Evolutionary conservation across 1,284 basidiomycete genomes (phyloP), one percentile per base, ranked within the genome.

Genomic region (Fistulinella staudtii): DNA sequence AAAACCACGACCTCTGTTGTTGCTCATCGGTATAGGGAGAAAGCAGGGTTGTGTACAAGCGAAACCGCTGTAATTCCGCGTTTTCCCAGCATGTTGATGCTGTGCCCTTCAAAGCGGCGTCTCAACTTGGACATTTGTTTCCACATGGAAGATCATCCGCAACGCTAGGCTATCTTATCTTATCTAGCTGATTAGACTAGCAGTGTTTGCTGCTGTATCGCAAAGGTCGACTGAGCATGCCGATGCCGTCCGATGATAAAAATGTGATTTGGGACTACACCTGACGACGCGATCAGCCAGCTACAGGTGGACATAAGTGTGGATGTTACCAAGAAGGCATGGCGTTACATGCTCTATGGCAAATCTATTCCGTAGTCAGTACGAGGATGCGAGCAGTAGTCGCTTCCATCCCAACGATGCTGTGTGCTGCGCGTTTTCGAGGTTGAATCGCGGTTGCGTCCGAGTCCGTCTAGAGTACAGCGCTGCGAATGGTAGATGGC

Each of bases 161-260:
- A n/a, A n/a, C n/a, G n/a, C n/a, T n/a, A n/a, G n/a, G n/a, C n/a
- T 39, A 58, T 58, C 58, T 60, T 46, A 64, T 62, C 61, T 60
- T 54, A 62, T 64, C 58, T 41, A 28, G n/a, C 22, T 23, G 7
- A 28, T 40, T 8, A 42, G 33, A 15, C 24, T 24, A 28, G 14
- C 11, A 6, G 27, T n/a, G 7, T 28, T 28, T n/a, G n/a, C n/a
- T n/a, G n/a, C n/a, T n/a, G n/a, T n/a, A n/a, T n/a, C n/a, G n/a
- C n/a, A n/a, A n/a, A n/a, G n/a, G n/a, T n/a, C n/a, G n/a, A n/a
- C n/a, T n/a, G n/a, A n/a, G n/a, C n/a, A n/a, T n/a, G n/a, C n/a
- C n/a, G n/a, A n/a, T n/a, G n/a, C n/a, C n/a, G n/a, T n/a, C n/a
- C n/a, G n/a, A n/a, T n/a, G n/a, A n/a, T n/a, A n/a, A n/a, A n/a